Base-by-base conservation (phyloP, 441 rosid species). In the Euphorbia schlechtendalii region DNA sequence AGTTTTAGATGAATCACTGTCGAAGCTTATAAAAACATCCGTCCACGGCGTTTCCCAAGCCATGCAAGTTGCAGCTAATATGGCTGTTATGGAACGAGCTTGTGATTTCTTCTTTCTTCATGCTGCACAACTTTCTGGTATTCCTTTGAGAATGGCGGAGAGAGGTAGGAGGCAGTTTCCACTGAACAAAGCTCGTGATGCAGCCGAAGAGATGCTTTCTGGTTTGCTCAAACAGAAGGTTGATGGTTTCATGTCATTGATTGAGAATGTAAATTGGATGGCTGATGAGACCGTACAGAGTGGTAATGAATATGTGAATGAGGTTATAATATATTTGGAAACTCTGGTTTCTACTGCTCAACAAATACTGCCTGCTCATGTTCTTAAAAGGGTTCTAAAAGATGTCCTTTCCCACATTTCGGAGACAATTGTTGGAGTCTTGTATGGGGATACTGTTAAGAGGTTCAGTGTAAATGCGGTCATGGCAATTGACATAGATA, bases 221-320 rank as follows among this genome's bases (percentile, higher is more conserved):
- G 95, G 99, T 59, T 61, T 93, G 86, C 97, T 93, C 38, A 93
- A 93, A 73, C 76, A 73, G 65, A 90, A 93, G 84, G 95, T 84
- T 54, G 93, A 90, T 56, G 93, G 99, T 17, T 93, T 90, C 78
- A 85, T 88, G 96, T 67, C 80, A 7, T 71, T 93, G 78, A 79
- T 93, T 32, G 99, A 90, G 84, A 93, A 93, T 56, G 99, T 93
- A 55, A 93, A 88, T 61, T 93, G 99, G 99, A 82, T 80, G 88
- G 77, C 86, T 22, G 99, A 93, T 41, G 96, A 93, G 53, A 79
- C 85, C 48, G 72, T 81, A 21, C 87, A 82, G 65, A 83, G 77
- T 58, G 97, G 99, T 28, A 93, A 93, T 53, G 97, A 93, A 72
- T 93, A 90, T 78, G 95, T 86, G 73, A 93, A 87, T 71, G 99